These are phyloP conservation scores for Sordariomycetes sp. DNA, from an alignment of 2,329 filamentous ascomycete genomes.

Conservation along the genomic window DNA sequence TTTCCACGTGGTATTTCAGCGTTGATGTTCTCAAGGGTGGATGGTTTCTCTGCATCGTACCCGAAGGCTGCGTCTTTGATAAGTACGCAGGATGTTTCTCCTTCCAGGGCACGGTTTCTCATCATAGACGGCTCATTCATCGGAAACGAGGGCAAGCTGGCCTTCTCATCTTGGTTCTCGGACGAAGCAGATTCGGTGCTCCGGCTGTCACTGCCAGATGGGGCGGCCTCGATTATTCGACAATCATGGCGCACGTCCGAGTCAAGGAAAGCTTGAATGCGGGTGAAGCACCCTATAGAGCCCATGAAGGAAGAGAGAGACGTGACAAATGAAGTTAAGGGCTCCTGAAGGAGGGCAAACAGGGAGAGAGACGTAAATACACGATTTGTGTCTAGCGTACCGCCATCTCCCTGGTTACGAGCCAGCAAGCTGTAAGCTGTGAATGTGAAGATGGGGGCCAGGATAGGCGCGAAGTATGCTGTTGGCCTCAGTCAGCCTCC, in stretches of 20 bases:
- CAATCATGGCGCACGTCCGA: neutral
- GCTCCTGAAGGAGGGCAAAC: constrained; percentile 11
- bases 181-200: neutral
- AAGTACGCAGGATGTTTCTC: neutral
- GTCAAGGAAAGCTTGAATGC: constrained; percentile 10
- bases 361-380: constrained; percentile 15
- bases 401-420: constrained; percentile 6
- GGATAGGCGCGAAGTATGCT: constrained; percentile 7
- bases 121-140: neutral
- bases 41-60: neutral
- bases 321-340: constrained; percentile 10
- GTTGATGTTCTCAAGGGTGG: neutral
- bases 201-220: neutral
- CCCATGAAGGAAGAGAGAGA: constrained; percentile 11
- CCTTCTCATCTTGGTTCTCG: neutral
- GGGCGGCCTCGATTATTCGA: neutral
- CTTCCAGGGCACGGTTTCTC: too few relatives aligned
- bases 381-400: constrained; percentile 6
- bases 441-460: constrained; percentile 7
- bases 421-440: neutral
- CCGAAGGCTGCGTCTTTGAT: neutral
- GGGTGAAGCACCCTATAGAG: constrained; percentile 13
- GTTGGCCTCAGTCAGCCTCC: too few relatives aligned
- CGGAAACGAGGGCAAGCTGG: too few relatives aligned
- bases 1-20: neutral